These are phyloP conservation scores for Geranomyces variabilis DNA, from an alignment of 192 early-diverging fungal genomes.

Conservation along the genomic window DNA sequence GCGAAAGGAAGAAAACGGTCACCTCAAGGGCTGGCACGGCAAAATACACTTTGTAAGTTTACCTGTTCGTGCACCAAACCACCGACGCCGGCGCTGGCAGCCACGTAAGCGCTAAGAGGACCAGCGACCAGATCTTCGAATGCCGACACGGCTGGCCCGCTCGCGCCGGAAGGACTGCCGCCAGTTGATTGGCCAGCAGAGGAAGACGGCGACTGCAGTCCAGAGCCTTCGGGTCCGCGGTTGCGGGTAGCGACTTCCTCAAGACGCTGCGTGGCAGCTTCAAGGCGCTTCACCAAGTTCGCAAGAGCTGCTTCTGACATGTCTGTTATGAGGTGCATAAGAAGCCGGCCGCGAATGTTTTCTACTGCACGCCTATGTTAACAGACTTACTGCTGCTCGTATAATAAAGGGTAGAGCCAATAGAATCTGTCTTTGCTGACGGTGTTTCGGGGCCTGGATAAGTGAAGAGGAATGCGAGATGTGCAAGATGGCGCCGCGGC, in stretches of 20 bases:
- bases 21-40: background rate
- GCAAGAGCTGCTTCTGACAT: slow-evolving; percentile 48
- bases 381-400: too few species aligned
- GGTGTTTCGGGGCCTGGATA: too few species aligned
- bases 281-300: slow-evolving; percentile 85
- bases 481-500: too few species aligned
- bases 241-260: slow-evolving; percentile 76
- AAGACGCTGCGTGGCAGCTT: slow-evolving; percentile 86
- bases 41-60: background rate
- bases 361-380: too few species aligned
- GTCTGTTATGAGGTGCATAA: background rate
- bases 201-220: slow-evolving; percentile 36
- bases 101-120: slow-evolving; percentile 44
- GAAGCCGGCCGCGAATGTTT: too few species aligned
- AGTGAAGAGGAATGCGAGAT: too few species aligned
- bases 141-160: slow-evolving; percentile 55
- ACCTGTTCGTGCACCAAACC: slow-evolving; percentile 70
- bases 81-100: slow-evolving; percentile 52
- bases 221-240: slow-evolving; percentile 32
- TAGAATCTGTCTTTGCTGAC: too few species aligned
- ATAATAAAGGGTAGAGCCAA: too few species aligned
- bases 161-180: slow-evolving; percentile 28
- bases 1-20: too few species aligned
- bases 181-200: slow-evolving; percentile 34
- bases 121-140: slow-evolving; percentile 59